Evolutionary conservation across 495 filamentous ascomycete genomes (phyloP), one percentile per base, ranked within the genome.

Genomic region (Chaetomium cochliodes): DNA sequence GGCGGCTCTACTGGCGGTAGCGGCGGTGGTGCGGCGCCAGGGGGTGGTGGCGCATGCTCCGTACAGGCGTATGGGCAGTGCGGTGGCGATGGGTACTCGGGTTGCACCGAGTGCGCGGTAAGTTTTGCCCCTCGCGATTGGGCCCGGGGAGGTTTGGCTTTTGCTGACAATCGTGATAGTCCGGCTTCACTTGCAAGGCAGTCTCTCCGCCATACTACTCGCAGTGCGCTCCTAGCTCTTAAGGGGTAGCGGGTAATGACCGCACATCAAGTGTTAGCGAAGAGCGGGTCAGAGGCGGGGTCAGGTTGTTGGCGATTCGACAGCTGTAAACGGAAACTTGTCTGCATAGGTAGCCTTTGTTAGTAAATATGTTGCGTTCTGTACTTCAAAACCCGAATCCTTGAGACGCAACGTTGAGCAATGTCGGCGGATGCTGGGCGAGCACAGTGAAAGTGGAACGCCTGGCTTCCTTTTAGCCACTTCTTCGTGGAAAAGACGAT

Each of bases 21-120:
- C 20, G 37, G 60, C 13, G 41, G 68, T n/a, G 50, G 46, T 15
- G 42, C 65, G 11, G 62, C 50, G 22, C 37, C 60, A 9, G 47
- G 18, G 8, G 8, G 20, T 18, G 68, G 44, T 53, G 16, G 15
- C n/a, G 72, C 66, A 9, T 80, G 79, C 25, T 67, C 69, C 0
- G 72, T 73, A 13, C 55, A 71, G 20, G 66, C 73, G 41, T 82
- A 78, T 49, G 70, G 65, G n/a, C 81, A 82, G 66, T 82, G 80
- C 56, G 81, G 79, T 22, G 80, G 81, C 0, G 72, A 46, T 37
- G 79, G 76, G 7, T 81, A 70, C 42, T 64, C 71, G 0, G 79
- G 79, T 0, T 81, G 79, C 72, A 79, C 70, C 0, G 37, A 62
- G 37, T 81, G 77, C 56, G 67, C 65, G 54, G 77, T 79, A 72